These are phyloP conservation scores for Solanum neorickii DNA, from an alignment of 257 asterid species.

Conservation along the genomic window DNA sequence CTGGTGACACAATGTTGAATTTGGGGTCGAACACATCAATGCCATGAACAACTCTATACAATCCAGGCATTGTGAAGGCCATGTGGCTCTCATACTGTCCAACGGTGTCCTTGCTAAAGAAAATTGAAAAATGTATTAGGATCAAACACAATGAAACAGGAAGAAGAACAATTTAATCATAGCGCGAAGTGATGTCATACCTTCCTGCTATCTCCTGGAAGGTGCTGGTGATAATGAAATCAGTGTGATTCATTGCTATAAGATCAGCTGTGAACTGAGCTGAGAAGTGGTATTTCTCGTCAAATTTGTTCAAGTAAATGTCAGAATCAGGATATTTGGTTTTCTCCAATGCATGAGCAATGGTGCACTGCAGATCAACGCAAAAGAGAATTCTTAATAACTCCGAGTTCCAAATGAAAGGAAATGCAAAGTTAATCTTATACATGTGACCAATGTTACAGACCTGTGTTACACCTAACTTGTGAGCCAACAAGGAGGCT, in stretches of 20 bases:
- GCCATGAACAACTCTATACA: conserved; percentile 89
- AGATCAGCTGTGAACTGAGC: conserved; percentile 95
- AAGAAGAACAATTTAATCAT: neutral
- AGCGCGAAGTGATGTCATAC: conserved; percentile 11
- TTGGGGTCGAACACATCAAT: conserved; percentile 90
- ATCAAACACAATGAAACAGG: neutral
- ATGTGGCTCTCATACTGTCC: conserved; percentile 97
- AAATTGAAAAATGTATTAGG: neutral
- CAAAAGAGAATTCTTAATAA: neutral
- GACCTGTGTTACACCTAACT: conserved; percentile 96
- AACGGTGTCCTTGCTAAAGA: conserved; percentile 80
- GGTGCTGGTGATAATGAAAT: conserved; percentile 95
- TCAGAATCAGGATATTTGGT: conserved; percentile 95
- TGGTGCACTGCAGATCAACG: conserved; percentile 47
- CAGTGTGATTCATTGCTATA: conserved; percentile 95
- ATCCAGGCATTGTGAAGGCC: conserved; percentile 97
- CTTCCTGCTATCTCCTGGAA: conserved; percentile 99
- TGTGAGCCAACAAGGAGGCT: conserved; percentile 90
- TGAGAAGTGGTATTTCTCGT: conserved; percentile 90
- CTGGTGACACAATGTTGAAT: conserved; percentile 96
- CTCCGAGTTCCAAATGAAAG: neutral
- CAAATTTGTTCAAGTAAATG: conserved; percentile 59
- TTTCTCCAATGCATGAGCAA: conserved; percentile 95
- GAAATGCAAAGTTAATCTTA: neutral
- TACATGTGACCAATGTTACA: neutral